phyloP scores from a whole-genome alignment of 2,329 filamentous ascomycete genomes.

The Paramyrothecium sp. region DNA sequence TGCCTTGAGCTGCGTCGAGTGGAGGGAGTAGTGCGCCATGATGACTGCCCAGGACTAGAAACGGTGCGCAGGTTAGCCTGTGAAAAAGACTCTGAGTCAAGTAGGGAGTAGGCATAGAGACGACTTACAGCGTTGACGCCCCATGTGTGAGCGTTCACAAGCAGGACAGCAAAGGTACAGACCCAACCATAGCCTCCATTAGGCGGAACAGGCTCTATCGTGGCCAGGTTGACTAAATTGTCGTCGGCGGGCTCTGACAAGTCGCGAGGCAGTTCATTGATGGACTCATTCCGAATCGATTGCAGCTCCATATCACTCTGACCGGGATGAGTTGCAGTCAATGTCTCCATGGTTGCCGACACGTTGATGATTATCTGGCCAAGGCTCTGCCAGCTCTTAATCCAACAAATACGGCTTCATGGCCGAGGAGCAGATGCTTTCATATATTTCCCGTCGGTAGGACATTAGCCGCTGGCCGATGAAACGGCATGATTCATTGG shows the following conservation, averaged over 20 bases:
- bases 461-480: too few species aligned
- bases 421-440: too few species aligned
- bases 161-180: constrained; percentile 24
- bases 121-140: constrained; percentile 28
- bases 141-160: constrained; percentile 38
- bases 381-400: too few species aligned
- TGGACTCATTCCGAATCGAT: neutral
- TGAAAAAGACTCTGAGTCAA: neutral
- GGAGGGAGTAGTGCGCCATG: constrained; percentile 50
- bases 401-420: too few species aligned
- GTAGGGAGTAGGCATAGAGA: neutral
- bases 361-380: neutral
- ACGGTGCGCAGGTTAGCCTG: neutral
- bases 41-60: constrained; percentile 49
- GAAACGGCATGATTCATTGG: neutral
- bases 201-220: neutral
- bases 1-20: neutral
- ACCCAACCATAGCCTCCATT: constrained; percentile 55
- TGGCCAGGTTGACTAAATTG: neutral
- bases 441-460: too few species aligned
- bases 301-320: neutral
- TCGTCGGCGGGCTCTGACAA: neutral
- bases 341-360: neutral
- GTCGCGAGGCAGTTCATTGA: neutral
- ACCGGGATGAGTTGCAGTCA: neutral